Evolutionary conservation across 1,284 basidiomycete genomes (phyloP).

Genomic region (Omphalotus olearius): DNA sequence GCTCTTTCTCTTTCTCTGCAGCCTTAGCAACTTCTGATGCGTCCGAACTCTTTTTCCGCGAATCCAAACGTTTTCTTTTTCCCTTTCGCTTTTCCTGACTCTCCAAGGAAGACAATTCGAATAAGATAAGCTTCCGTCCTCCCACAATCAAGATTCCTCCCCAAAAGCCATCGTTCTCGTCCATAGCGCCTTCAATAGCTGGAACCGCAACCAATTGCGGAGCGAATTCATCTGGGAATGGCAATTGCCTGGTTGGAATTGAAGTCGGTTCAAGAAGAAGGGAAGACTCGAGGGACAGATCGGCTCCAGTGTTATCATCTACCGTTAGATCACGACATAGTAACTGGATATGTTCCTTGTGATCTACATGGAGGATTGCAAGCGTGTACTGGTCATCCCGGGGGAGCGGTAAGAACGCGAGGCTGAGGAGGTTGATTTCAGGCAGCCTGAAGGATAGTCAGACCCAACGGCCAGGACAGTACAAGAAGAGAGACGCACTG

Average conservation of each 20-base stretch:
- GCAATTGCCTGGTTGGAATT: constrained; percentile 34
- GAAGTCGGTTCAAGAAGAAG: constrained; percentile 40
- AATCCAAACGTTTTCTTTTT: constrained; percentile 48
- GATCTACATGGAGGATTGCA: constrained; percentile 67
- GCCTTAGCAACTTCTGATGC: constrained; percentile 36
- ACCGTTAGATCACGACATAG: constrained; percentile 53
- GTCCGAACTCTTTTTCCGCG: constrained; percentile 42
- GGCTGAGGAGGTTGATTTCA: constrained; percentile 71
- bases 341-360: constrained; percentile 56
- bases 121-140: constrained; percentile 57
- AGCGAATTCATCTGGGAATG: constrained; percentile 34
- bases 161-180: constrained; percentile 30
- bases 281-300: constrained; percentile 51
- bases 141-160: constrained; percentile 72
- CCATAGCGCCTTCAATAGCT: constrained; percentile 22
- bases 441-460: constrained; percentile 47
- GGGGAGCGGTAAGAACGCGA: constrained; percentile 56
- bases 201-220: constrained; percentile 47
- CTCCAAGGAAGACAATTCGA: constrained; percentile 45
- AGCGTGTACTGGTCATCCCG: constrained; percentile 47
- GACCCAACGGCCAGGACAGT: not conserved
- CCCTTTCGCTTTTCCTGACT: constrained; percentile 47
- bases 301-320: constrained; percentile 30
- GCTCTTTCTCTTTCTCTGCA: constrained; percentile 51
- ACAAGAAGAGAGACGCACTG: constrained; percentile 43